Percentiles rank a stretch among this genome's conserved stretches.
Conservation (phyloP, 1,284 basidiomycete species). For the Marasmius sp. region DNA sequence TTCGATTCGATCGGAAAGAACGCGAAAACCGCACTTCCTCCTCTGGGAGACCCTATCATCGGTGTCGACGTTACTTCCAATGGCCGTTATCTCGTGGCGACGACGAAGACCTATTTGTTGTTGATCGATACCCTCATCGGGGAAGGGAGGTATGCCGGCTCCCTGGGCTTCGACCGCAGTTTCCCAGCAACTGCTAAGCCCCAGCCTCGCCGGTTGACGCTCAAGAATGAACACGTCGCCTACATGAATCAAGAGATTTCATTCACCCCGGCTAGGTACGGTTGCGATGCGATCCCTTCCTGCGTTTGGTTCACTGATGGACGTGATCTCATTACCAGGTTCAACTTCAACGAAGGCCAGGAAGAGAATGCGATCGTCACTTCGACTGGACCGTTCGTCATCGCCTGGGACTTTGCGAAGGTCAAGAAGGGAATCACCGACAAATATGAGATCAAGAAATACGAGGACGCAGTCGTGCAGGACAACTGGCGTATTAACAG, state of each 20-base stretch:
- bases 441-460: slow-evolving; percentile 96
- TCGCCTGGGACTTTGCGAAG: slow-evolving; percentile 95
- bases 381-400: slow-evolving; percentile 91
- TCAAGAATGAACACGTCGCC: slow-evolving; percentile 91
- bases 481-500: slow-evolving; percentile 96
- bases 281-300: not conserved
- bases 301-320: not conserved
- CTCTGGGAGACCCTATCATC: slow-evolving; percentile 92
- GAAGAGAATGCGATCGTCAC: slow-evolving; percentile 97
- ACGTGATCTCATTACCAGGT: slow-evolving; percentile 47
- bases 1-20: slow-evolving; percentile 98
- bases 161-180: slow-evolving; percentile 89
- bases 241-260: slow-evolving; percentile 91
- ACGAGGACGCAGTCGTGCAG: slow-evolving; percentile 92
- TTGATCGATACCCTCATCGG: slow-evolving; percentile 96
- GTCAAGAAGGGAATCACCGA: slow-evolving; percentile 91
- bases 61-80: slow-evolving; percentile 95
- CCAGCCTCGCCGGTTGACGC: slow-evolving; percentile 84
- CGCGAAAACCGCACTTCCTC: slow-evolving; percentile 97
- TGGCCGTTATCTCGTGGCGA: slow-evolving; percentile 95
- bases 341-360: slow-evolving; percentile 86
- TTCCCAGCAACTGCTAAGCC: slow-evolving; percentile 97
- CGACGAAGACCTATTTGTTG: slow-evolving; percentile 92
- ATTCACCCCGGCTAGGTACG: slow-evolving; percentile 89
- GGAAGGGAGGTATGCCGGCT: slow-evolving; percentile 85